Evolutionary conservation across 1,139 yeast genomes (phyloP).

Genomic region (Geotrichum histeridarum): DNA sequence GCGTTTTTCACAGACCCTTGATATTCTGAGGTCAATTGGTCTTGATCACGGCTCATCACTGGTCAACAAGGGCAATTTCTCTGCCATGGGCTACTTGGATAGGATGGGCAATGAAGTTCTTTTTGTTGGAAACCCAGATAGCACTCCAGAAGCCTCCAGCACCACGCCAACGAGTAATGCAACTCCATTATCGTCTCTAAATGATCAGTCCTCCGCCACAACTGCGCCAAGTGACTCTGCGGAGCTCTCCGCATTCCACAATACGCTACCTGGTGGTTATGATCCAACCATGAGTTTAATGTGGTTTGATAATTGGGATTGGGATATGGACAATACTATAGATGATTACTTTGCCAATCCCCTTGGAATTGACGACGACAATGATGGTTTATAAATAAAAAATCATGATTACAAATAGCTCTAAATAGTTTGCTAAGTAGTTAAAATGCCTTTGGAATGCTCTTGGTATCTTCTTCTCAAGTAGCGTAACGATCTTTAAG

Average conservation of each 20-base stretch:
- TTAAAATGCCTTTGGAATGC: not conserved
- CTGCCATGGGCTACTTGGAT: conserved; percentile 27
- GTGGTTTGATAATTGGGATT: conserved; percentile 32
- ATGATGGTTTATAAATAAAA: not conserved
- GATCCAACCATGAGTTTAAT: conserved; percentile 26
- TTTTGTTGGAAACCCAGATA: not conserved
- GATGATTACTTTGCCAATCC: conserved; percentile 11
- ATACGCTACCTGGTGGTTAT: not conserved
- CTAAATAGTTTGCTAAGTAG: not conserved
- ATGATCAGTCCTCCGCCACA: not conserved
- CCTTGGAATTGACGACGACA: not conserved
- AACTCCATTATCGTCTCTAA: too few species aligned
- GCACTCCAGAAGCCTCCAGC: too few species aligned
- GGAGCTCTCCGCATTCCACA: not conserved
- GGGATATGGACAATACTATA: conserved; percentile 20
- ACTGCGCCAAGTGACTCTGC: not conserved
- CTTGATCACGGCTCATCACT: conserved; percentile 53
- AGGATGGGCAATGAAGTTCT: conserved; percentile 20
- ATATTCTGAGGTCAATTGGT: conserved; percentile 43
- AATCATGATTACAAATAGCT: not conserved
- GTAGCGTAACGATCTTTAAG: conserved; percentile 34
- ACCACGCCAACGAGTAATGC: too few species aligned
- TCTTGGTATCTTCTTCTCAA: not conserved
- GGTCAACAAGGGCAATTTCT: conserved; percentile 49
- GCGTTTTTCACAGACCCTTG: conserved; percentile 44